Percentiles rank a stretch among this genome's conserved stretches.
Evolutionary conservation across 73 alveolate species (phyloP).

Genomic region (Halteria grandinella): DNA sequence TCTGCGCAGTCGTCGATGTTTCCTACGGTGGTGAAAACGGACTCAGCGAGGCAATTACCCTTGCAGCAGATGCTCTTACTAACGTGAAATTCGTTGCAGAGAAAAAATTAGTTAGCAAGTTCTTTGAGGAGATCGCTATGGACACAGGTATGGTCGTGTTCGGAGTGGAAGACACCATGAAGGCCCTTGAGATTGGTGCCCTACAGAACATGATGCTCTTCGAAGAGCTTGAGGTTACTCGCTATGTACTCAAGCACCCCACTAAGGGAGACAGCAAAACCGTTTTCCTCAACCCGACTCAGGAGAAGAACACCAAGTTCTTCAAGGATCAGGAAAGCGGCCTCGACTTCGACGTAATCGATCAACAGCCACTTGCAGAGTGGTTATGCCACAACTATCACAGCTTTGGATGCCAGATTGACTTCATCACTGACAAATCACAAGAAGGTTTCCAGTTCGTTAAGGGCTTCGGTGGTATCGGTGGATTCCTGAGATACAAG

Average conservation of each 20-base stretch:
- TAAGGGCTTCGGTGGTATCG: conserved; percentile 99
- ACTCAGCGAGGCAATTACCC: conserved; percentile 86
- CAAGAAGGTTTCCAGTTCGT: conserved; percentile 98
- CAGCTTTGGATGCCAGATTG: conserved; percentile 92
- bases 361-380: conserved; percentile 89
- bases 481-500: conserved; percentile 98
- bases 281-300: conserved; percentile 56
- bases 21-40: conserved; percentile 99
- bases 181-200: conserved; percentile 96
- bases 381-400: conserved; percentile 94
- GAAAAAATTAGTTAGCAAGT: conserved; percentile 90
- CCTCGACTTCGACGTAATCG: conserved; percentile 86
- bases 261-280: conserved; percentile 68
- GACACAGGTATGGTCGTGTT: conserved; percentile 96
- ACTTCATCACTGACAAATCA: conserved; percentile 96
- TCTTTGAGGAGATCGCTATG: conserved; percentile 96
- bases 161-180: conserved; percentile 98
- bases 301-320: conserved; percentile 76
- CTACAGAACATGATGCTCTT: conserved; percentile 88
- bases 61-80: conserved; percentile 88
- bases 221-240: conserved; percentile 87
- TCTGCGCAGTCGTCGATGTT: conserved; percentile 93
- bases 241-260: conserved; percentile 75
- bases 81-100: conserved; percentile 98
- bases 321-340: conserved; percentile 80